Base-by-base conservation (phyloP, 306 rosid genomes). In the Acacia melanoxylon region DNA sequence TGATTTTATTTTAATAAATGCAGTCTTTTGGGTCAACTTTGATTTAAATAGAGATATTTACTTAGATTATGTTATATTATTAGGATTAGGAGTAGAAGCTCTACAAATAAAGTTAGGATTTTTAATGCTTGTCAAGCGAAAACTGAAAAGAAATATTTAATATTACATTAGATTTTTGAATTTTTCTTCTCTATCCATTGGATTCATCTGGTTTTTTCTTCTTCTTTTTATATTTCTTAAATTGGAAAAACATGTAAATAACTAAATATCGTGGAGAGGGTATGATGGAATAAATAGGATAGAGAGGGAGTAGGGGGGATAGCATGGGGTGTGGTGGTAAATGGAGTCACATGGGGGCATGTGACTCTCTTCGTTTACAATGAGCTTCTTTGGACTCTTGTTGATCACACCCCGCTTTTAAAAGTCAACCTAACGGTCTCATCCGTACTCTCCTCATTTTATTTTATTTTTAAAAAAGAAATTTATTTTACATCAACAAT, bases 281-380 rank as follows among this genome's bases (percentile, higher is more conserved):
- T 8, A 3, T 15, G 29, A 56, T n/a, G 63, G 65, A 58, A 58
- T 22, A 22, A 58, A 22, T 58, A 58, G 31, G 14, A 58, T 3
- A 58, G 31, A 58, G 59, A 2, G 5, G 11, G 48, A 0, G 4
- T 6, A 6, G 41, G 22, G 6, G 10, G 24, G n/a, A 15, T 4
- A 45, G 37, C 75, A 13, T 24, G 37, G 75, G 75, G 35, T n/a
- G 80, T 48, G 42, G 78, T 48, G 37, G 83, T 75, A 77, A 72
- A 82, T 73, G 83, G 80, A 81, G n/a, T 86, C 90, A 93, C 94
- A 86, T 91, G 97, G 83, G 71, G 81, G 88, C 97, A 91, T 83
- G 91, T 93, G 94, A 83, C 33, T 67, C 6, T 49, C 78, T 65
- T 20, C 73, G 33, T 10, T 20, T 75, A 42, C 68, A 83, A 89